Evolutionary conservation across 2,329 filamentous ascomycete species (phyloP), one percentile per base, ranked within the genome.

Genomic region (Apiospora aurea): DNA sequence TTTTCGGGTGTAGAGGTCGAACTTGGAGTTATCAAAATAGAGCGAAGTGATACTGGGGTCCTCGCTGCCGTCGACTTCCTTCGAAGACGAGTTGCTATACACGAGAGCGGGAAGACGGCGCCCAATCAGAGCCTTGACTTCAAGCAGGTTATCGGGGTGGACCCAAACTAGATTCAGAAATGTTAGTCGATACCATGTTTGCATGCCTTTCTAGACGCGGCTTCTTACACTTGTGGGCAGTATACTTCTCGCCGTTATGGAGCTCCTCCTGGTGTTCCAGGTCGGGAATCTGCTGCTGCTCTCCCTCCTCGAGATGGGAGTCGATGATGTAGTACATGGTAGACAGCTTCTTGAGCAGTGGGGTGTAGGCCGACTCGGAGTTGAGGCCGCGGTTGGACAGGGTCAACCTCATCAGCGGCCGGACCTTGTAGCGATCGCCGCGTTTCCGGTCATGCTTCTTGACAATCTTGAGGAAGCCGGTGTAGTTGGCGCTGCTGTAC

Each of bases 371-470:
- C 76, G 87, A 84, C 82, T 98, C 96, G 72, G 94, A 96, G 84
- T 98, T 97, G 87, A 99, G 97, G 16, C 96, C 95, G 73, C 95
- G 88, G 75, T 94, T 91, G n/a, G 94, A 91, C 78, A 99, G 85
- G 78, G 94, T 93, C 78, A 97, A 92, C 84, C 97, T 94, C 83
- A 98, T 91, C 85, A 98, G 91, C 41, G 96, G 95, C 34, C 94
- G 91, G 76, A 98, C 93, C 81, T 92, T 94, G 86, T 98, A 98
- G 70, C 91, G 89, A 75, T 91, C 88, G 71, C 95, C 95, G 76
- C 96, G 90, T 85, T 96, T 97, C 76, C 96, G 93, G 83, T 99
- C 96, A 83, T 99, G 96, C 85, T 99, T 99, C 90, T 99, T 99
- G 71, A 95, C 95, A 67, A 97, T 97, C 87, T 99, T 99, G 80